phyloP scores from a whole-genome alignment of 2,329 filamentous ascomycete species.

The Aspergillus clavatus region DNA sequence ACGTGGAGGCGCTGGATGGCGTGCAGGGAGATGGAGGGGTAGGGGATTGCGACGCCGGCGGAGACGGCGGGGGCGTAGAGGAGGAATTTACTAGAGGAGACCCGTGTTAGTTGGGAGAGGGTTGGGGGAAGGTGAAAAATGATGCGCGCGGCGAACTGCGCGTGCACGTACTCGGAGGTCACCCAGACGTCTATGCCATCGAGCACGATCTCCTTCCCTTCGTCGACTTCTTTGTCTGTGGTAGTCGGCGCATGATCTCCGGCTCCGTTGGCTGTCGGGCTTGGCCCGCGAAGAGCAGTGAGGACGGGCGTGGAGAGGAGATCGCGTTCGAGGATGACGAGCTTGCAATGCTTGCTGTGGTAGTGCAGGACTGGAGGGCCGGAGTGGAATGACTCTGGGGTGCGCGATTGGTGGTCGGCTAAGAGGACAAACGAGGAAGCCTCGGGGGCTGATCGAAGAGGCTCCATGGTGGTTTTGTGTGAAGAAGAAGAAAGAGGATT shows the following conservation, averaged over 20 bases:
- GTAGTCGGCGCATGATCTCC: conserved; percentile 5
- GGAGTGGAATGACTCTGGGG: conserved; percentile 45
- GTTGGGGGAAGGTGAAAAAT: too few species aligned
- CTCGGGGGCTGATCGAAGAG: conserved; percentile 35
- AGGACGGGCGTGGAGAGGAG: conserved; percentile 33
- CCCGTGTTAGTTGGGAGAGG: too few species aligned
- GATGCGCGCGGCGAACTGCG: too few species aligned
- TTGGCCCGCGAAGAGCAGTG: conserved; percentile 23
- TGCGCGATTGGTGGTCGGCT: conserved; percentile 44
- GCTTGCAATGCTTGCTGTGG: conserved; percentile 42
- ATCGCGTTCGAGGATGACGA: conserved; percentile 41
- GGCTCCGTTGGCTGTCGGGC: conserved; percentile 13
- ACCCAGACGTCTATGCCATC: conserved; percentile 43
- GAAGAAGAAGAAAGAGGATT: neutral
- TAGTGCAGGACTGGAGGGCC: conserved; percentile 46
- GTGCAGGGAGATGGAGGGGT: conserved; percentile 46
- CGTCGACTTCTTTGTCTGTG: conserved; percentile 9
- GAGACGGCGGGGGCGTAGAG: conserved; percentile 35
- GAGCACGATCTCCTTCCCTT: conserved; percentile 34
- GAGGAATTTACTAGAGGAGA: conserved; percentile 40
- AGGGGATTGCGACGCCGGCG: conserved; percentile 43
- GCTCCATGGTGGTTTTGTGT: conserved; percentile 37
- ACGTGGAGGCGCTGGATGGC: conserved; percentile 43
- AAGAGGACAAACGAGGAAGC: conserved; percentile 40
- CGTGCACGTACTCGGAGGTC: conserved; percentile 47